Percentiles rank a stretch among this genome's conserved stretches.
Evolutionary conservation across 345 rosid genomes (phyloP).

Genomic region (Citrus glauca): DNA sequence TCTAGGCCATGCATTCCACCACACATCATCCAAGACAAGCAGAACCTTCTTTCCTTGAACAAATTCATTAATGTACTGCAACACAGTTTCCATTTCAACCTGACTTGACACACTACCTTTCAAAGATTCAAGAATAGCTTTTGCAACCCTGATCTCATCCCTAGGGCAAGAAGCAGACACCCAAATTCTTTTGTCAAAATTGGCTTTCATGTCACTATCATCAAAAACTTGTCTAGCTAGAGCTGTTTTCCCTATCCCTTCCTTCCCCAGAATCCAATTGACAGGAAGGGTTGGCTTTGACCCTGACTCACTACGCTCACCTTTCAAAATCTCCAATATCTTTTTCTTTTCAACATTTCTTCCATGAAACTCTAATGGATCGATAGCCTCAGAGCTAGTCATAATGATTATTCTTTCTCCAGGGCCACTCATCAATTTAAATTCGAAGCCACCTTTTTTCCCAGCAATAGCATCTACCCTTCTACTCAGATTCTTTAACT

Average conservation of each 20-base stretch:
- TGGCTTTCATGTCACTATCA: neutral
- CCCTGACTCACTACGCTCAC: neutral
- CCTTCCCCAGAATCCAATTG: neutral
- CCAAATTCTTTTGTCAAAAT: neutral
- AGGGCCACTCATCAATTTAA: too few species aligned
- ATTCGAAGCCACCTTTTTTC: too few species aligned
- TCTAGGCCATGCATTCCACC: neutral
- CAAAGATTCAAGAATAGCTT: neutral
- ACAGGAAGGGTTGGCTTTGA: neutral
- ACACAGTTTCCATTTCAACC: neutral
- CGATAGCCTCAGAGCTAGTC: too few species aligned
- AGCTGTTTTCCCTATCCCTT: too few species aligned
- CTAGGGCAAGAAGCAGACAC: neutral
- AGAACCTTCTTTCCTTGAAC: neutral
- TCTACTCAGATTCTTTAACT: too few species aligned
- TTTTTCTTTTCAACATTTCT: neutral
- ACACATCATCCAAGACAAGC: neutral
- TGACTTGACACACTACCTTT: neutral
- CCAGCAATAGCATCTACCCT: too few species aligned
- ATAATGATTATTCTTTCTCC: rapidly evolving
- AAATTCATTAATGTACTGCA: neutral
- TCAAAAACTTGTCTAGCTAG: neutral
- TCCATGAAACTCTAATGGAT: neutral
- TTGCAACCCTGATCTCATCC: neutral
- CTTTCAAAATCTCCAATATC: neutral